These are phyloP conservation scores for Extremus antarcticus DNA, from an alignment of 495 filamentous ascomycete genomes.

Conservation along the genomic window DNA sequence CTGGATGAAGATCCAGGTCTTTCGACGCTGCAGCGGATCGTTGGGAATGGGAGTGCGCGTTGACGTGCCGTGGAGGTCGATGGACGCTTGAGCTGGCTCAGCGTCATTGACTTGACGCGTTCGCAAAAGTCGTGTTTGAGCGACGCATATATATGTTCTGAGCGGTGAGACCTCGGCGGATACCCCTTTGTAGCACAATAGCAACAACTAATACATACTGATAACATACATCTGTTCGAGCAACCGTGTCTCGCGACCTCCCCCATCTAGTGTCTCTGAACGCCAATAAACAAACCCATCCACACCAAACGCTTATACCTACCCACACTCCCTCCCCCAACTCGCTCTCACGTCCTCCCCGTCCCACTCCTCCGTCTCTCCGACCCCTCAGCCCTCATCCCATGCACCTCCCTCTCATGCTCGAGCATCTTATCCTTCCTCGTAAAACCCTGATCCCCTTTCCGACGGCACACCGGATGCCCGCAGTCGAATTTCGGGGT, in stretches of 20 bases:
- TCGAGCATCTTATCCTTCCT: conserved; percentile 21
- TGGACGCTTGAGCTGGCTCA: not conserved
- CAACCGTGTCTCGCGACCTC: too few species aligned
- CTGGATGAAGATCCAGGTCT: conserved; percentile 28
- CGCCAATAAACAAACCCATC: too few species aligned
- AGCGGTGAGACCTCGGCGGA: too few species aligned
- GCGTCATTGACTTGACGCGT: not conserved
- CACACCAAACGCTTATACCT: too few species aligned
- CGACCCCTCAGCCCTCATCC: not conserved
- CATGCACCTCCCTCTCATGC: conserved; percentile 15
- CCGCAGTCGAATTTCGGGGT: conserved; percentile 7
- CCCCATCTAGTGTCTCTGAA: too few species aligned
- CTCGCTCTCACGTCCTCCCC: too few species aligned
- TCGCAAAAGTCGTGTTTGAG: not conserved
- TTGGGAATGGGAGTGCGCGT: conserved; percentile 5
- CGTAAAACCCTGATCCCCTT: conserved; percentile 11
- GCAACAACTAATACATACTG: too few species aligned
- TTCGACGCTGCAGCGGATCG: conserved; percentile 4
- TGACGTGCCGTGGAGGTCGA: conserved; percentile 2
- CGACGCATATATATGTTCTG: too few species aligned
- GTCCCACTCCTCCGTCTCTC: not conserved
- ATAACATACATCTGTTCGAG: too few species aligned
- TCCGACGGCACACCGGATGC: conserved; percentile 8
- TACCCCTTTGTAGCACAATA: too few species aligned
- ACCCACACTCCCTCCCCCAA: too few species aligned